Percentiles rank a stretch among this genome's conserved stretches.
These are phyloP conservation scores for Starmerella gropengiesseri DNA, from an alignment of 805 yeast species.

Conservation along the genomic window DNA sequence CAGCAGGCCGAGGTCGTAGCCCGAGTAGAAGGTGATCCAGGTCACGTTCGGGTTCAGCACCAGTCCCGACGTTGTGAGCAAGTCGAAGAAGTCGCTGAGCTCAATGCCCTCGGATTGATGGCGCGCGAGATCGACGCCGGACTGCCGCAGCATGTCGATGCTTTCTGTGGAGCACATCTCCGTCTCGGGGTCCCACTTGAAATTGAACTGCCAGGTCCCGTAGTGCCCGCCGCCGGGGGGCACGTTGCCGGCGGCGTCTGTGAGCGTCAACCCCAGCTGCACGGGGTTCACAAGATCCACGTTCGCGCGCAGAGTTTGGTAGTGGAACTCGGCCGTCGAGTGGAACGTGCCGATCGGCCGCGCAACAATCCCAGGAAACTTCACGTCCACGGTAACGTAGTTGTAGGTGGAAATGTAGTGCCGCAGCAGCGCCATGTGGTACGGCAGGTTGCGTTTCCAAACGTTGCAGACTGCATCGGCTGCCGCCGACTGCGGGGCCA, in stretches of 20 bases:
- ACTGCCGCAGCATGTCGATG: slow-evolving; percentile 61
- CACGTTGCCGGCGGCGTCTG: slow-evolving; percentile 57
- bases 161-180: slow-evolving; percentile 88
- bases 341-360: slow-evolving; percentile 91
- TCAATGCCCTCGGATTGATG: slow-evolving; percentile 72
- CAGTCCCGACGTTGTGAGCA: slow-evolving; percentile 76
- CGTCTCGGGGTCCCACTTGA: slow-evolving; percentile 56
- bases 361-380: slow-evolving; percentile 91
- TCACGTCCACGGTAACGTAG: slow-evolving; percentile 56
- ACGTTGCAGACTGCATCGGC: slow-evolving; percentile 28
- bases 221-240: slow-evolving; percentile 46
- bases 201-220: slow-evolving; percentile 95
- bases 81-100: slow-evolving; percentile 68
- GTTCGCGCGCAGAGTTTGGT: slow-evolving; percentile 86
- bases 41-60: slow-evolving; percentile 57
- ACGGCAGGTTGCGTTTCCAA: slow-evolving; percentile 35
- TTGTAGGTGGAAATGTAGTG: slow-evolving; percentile 32
- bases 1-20: slow-evolving; percentile 89
- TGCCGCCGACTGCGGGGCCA: neutral
- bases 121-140: slow-evolving; percentile 70
- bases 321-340: slow-evolving; percentile 84
- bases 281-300: slow-evolving; percentile 77
- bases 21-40: slow-evolving; percentile 90
- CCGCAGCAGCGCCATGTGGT: slow-evolving; percentile 33
- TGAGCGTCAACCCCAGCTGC: slow-evolving; percentile 71